phyloP scores from a whole-genome alignment of 2,329 filamentous ascomycete species.

The Cladosporium sp. region DNA sequence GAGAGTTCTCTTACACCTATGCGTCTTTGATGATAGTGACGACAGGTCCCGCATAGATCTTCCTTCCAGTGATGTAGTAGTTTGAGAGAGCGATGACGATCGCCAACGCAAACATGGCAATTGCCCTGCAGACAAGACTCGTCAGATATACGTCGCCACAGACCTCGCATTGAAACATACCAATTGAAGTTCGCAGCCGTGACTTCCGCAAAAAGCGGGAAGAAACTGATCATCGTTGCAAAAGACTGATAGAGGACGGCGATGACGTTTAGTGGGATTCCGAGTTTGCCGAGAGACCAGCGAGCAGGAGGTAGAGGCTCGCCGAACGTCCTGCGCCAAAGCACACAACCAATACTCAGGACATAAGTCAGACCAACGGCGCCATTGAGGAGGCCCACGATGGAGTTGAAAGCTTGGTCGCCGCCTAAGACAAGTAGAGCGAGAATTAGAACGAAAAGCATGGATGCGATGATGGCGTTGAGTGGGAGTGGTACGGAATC shows the following conservation, averaged over 20 bases:
- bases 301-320: slow-evolving; percentile 28
- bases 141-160: neutral
- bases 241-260: slow-evolving; percentile 35
- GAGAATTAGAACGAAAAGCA: neutral
- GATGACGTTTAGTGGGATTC: slow-evolving; percentile 28
- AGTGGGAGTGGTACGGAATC: slow-evolving; percentile 8
- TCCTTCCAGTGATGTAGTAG: slow-evolving; percentile 23
- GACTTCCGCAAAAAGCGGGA: slow-evolving; percentile 24
- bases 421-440: slow-evolving; percentile 1
- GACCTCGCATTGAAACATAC: neutral
- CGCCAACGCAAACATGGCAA: slow-evolving; percentile 26
- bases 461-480: slow-evolving; percentile 43
- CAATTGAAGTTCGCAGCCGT: slow-evolving; percentile 26
- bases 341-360: slow-evolving; percentile 37
- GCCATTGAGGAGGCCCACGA: slow-evolving; percentile 27
- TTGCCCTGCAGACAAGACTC: neutral
- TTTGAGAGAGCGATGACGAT: slow-evolving; percentile 21
- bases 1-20: neutral
- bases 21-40: neutral
- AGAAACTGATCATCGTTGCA: slow-evolving; percentile 25
- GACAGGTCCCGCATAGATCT: slow-evolving; percentile 25
- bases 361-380: slow-evolving; percentile 45
- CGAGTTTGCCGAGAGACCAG: slow-evolving; percentile 30
- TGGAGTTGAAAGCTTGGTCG: slow-evolving; percentile 1
- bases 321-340: neutral